Conservation (phyloP, 768 basidiomycete species). For the Boletus tomentosulus region DNA sequence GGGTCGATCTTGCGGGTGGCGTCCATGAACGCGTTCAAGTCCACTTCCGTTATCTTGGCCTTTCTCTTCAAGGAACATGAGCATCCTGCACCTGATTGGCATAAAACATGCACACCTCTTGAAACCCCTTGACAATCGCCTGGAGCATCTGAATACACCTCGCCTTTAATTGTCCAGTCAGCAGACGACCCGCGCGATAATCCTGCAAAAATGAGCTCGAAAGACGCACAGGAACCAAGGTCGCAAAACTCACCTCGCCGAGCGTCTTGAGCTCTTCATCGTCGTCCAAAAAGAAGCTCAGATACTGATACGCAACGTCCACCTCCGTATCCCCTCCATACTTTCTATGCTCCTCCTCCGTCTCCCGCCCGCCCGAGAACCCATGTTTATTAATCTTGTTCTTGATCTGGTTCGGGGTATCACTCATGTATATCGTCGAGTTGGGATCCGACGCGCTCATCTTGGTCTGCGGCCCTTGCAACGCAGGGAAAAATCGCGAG, state of each 20-base stretch:
- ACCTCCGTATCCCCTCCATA: slow-evolving; percentile 92
- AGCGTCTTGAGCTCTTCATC: slow-evolving; percentile 81
- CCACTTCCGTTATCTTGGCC: slow-evolving; percentile 75
- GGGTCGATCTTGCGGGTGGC: slow-evolving; percentile 68
- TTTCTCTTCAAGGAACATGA: slow-evolving; percentile 51
- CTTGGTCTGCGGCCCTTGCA: slow-evolving; percentile 97
- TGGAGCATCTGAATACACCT: slow-evolving; percentile 82
- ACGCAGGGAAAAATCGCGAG: slow-evolving; percentile 96
- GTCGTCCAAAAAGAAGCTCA: slow-evolving; percentile 93
- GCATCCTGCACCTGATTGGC: neutral
- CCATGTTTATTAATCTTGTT: slow-evolving; percentile 96
- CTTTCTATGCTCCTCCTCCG: slow-evolving; percentile 89
- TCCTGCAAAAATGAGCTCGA: slow-evolving; percentile 48
- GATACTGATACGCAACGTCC: slow-evolving; percentile 92
- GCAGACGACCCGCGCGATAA: slow-evolving; percentile 81
- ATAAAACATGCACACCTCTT: slow-evolving; percentile 50
- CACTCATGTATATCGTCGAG: slow-evolving; percentile 94
- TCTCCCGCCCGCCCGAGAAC: slow-evolving; percentile 92
- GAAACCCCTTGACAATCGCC: slow-evolving; percentile 80
- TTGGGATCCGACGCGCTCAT: slow-evolving; percentile 97
- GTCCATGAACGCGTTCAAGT: slow-evolving; percentile 78
- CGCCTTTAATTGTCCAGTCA: slow-evolving; percentile 90
- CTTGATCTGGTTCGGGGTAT: slow-evolving; percentile 89
- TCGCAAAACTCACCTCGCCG: slow-evolving; percentile 50
- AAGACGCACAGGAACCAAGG: neutral